Evolutionary conservation across 192 early-diverging fungal genomes (phyloP).

Genomic region (Radiomyces spectabilis): DNA sequence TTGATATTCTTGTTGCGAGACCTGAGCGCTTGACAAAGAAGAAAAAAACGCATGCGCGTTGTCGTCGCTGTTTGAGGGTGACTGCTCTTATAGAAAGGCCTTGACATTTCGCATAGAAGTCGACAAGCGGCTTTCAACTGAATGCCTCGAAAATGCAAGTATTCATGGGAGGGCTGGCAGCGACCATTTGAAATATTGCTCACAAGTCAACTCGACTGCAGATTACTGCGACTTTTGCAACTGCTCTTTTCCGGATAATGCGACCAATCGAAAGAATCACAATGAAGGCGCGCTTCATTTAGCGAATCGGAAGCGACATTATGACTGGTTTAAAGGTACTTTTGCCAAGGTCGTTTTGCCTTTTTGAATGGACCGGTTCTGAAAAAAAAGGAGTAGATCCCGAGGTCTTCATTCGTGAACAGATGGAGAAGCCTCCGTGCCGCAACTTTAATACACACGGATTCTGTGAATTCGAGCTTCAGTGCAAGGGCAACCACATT

Average conservation of each 20-base stretch:
- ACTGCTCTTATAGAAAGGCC: too few species aligned
- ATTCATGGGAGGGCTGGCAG: too few species aligned
- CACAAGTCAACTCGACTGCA: too few species aligned
- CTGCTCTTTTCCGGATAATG: constrained; percentile 35
- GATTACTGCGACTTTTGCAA: constrained; percentile 38
- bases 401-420: constrained; percentile 23
- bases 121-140: too few species aligned
- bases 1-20: too few species aligned
- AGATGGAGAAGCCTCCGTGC: constrained; percentile 28
- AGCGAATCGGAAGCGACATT: constrained; percentile 22
- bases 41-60: too few species aligned
- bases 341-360: too few species aligned
- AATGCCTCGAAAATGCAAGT: too few species aligned
- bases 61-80: too few species aligned
- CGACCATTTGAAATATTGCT: too few species aligned
- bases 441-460: constrained; percentile 16
- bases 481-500: constrained; percentile 32
- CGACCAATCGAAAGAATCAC: constrained; percentile 28
- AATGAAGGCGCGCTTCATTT: constrained; percentile 23
- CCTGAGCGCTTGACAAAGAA: too few species aligned
- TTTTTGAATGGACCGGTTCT: background rate
- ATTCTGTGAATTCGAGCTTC: constrained; percentile 28
- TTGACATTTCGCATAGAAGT: too few species aligned
- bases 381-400: constrained; percentile 14
- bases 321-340: constrained; percentile 31